Base-by-base conservation (phyloP, 139 green algal genomes). In the Chlorella vulgaris region DNA sequence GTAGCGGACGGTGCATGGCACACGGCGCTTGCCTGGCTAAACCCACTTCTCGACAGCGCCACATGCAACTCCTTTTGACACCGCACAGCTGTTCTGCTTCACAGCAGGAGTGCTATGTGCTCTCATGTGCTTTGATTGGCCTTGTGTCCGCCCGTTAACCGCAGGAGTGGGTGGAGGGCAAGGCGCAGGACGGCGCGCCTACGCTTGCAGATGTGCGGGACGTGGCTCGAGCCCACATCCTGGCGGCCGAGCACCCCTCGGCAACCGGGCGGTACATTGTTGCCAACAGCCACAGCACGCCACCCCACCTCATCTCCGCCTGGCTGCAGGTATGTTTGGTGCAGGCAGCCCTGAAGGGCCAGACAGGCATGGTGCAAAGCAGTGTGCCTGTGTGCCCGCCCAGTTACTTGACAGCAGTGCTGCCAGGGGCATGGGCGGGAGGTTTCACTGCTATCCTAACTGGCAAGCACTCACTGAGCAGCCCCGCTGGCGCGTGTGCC, bases 221-320 rank as follows among this genome's bases (percentile, higher is more conserved):
- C 51, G 88, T 92, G 28, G 88, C 86, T 1, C 67, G 73, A 3
- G 86, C 87, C 0, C 89, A 93, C 69, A 61, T 90, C 2, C 63
- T 86, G 35, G 89, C 86, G 22, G 86, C 86, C 2, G 83, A 88
- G 35, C 78, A 28, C 8, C 78, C 76, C 1, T 8, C 62, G 1
- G 84, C 90, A 33, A 67, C 50, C 24, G 86, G 86, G 18, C 80
- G 88, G 24, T 93, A 90, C 81, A 89, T 91, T 50, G 83, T 90
- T 50, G 69, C 80, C 42, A 42, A 81, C 33, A 26, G 26, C 29
- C 35, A 33, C 19, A 55, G 69, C 47, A 78, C 84, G 21, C 81
- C 76, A 1, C 47, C 74, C 21, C 69, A 62, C 0, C 33, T 60
- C 28, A 83, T 85, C 31, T 69, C 62, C 13, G 51, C 71, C 28